These are phyloP conservation scores for Ophiostoma australiae DNA, from an alignment of 2,329 filamentous ascomycete genomes.

Conservation along the genomic window DNA sequence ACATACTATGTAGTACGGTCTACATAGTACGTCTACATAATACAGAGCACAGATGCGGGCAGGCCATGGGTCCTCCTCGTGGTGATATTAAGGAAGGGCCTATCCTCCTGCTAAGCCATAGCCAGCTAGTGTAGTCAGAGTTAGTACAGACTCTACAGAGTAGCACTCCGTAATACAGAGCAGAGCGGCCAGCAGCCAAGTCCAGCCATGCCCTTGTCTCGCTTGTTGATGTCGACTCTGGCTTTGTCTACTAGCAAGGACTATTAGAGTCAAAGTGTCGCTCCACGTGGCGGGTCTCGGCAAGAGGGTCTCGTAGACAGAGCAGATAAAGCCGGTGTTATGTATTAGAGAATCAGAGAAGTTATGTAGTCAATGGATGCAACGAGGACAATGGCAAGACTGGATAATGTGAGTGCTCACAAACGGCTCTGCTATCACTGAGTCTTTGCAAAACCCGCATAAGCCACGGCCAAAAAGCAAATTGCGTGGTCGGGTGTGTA, in stretches of 20 bases:
- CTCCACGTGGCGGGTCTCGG: constrained; percentile 7
- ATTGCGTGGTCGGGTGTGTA: not conserved
- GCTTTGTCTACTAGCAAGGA: too few relatives aligned
- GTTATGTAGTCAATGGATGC: not conserved
- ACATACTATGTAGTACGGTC: too few relatives aligned
- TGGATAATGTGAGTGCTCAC: not conserved
- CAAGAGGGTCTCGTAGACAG: not conserved
- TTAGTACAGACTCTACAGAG: too few relatives aligned
- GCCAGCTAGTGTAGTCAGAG: not conserved
- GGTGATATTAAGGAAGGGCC: not conserved
- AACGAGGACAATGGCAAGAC: not conserved
- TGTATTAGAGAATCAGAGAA: too few relatives aligned
- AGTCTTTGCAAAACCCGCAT: too few relatives aligned
- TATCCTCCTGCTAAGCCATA: not conserved
- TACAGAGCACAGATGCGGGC: too few relatives aligned
- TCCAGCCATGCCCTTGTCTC: not conserved
- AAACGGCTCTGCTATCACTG: not conserved
- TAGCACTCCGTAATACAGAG: too few relatives aligned
- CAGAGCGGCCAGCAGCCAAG: not conserved
- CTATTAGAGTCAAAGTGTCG: not conserved
- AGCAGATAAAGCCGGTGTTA: not conserved
- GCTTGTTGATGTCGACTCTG: not conserved
- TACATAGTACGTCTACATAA: too few relatives aligned
- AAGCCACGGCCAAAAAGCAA: not conserved
- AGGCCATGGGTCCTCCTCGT: not conserved